Percentiles rank a stretch among this genome's conserved stretches.
These are phyloP conservation scores for Cajanus cajan DNA, from an alignment of 306 rosid genomes.

Conservation along the genomic window DNA sequence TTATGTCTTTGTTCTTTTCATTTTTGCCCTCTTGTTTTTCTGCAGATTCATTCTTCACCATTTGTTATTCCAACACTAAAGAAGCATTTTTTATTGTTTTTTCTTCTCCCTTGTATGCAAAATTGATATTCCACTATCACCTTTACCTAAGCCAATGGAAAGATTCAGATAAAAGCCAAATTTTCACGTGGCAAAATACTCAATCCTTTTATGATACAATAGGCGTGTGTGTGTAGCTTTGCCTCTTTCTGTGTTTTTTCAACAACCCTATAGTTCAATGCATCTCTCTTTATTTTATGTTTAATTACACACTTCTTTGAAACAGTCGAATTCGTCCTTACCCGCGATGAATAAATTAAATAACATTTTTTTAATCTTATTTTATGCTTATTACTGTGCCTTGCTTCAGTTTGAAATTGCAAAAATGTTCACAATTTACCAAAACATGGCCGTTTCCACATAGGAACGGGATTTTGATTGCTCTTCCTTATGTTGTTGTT, in stretches of 20 bases:
- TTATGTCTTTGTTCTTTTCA: neutral
- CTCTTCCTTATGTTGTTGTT: neutral
- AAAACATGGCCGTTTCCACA: neutral
- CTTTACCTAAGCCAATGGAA: neutral
- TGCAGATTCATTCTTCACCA: neutral
- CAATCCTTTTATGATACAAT: neutral
- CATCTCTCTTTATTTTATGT: neutral
- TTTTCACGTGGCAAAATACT: neutral
- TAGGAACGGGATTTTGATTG: neutral
- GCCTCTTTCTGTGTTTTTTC: conserved; percentile 17
- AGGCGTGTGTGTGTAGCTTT: neutral
- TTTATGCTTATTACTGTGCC: neutral
- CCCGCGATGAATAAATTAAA: neutral
- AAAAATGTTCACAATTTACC: neutral
- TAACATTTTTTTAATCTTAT: neutral
- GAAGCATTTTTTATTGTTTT: neutral
- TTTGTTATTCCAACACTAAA: neutral
- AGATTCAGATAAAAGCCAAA: neutral
- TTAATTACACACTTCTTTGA: conserved; percentile 12
- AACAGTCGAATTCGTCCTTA: conserved; percentile 19
- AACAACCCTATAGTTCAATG: neutral
- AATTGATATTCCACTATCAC: neutral
- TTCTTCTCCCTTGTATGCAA: neutral
- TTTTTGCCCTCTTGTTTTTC: neutral
- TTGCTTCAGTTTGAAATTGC: conserved; percentile 23